Evolutionary conservation across 2,329 filamentous ascomycete species (phyloP).

Genomic region (Gaeumannomyces tritici): DNA sequence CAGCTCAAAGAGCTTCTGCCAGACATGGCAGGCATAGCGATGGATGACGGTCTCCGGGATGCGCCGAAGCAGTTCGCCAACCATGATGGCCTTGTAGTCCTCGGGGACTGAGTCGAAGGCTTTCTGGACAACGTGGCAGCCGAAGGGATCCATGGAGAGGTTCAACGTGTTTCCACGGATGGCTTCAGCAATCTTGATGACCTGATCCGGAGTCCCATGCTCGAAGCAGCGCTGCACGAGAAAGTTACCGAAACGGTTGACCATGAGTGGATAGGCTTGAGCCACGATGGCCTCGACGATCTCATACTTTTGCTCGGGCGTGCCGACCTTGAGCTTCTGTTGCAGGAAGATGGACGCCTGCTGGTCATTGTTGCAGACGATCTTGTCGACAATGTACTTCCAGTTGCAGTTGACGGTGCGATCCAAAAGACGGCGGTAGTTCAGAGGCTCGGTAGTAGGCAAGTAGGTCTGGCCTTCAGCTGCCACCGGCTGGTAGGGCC

Average conservation of each 20-base stretch:
- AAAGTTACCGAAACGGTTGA: slow-evolving; percentile 98
- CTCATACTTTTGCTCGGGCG: slow-evolving; percentile 89
- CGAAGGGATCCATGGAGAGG: slow-evolving; percentile 97
- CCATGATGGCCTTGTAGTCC: slow-evolving; percentile 97
- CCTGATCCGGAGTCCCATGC: slow-evolving; percentile 88
- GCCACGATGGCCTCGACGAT: slow-evolving; percentile 95
- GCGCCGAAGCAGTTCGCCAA: slow-evolving; percentile 88
- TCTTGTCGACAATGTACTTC: slow-evolving; percentile 99
- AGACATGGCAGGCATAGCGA: slow-evolving; percentile 96
- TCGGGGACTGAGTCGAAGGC: slow-evolving; percentile 97
- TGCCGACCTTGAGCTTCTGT: slow-evolving; percentile 96
- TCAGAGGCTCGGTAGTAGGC: slow-evolving; percentile 80
- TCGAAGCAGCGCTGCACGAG: slow-evolving; percentile 98
- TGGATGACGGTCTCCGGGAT: slow-evolving; percentile 98
- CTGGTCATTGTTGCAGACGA: slow-evolving; percentile 98
- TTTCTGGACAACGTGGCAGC: slow-evolving; percentile 97
- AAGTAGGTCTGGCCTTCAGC: slow-evolving; percentile 67
- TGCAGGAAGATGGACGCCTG: slow-evolving; percentile 98
- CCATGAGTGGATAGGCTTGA: slow-evolving; percentile 91
- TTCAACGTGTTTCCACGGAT: slow-evolving; percentile 91
- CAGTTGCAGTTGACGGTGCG: slow-evolving; percentile 96
- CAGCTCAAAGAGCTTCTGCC: slow-evolving; percentile 98
- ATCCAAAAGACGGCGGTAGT: slow-evolving; percentile 90
- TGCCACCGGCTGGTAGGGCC: slow-evolving; percentile 27
- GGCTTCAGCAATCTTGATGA: slow-evolving; percentile 86